These are phyloP conservation scores for Meredithiella fracta DNA, from an alignment of 2,329 filamentous ascomycete genomes.

Conservation along the genomic window DNA sequence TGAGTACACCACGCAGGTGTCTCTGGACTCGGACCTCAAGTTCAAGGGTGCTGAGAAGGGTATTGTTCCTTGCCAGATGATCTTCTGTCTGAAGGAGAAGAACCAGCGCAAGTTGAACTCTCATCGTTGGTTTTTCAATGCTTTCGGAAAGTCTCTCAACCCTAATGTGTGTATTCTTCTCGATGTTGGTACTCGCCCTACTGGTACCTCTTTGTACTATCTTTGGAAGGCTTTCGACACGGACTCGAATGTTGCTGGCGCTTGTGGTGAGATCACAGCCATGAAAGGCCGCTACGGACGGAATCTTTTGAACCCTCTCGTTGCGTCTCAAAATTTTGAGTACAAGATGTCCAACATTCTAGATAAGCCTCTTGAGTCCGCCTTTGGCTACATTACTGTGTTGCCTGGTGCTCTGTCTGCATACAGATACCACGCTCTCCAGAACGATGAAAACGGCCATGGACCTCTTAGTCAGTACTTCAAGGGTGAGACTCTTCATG, in stretches of 20 bases:
- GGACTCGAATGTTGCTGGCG: conserved; percentile 91
- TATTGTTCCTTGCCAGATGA: conserved; percentile 93
- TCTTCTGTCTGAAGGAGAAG: conserved; percentile 96
- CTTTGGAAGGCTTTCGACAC: conserved; percentile 98
- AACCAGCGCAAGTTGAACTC: conserved; percentile 97
- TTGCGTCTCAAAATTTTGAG: conserved; percentile 96
- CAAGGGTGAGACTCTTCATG: conserved; percentile 94
- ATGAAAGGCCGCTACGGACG: conserved; percentile 77
- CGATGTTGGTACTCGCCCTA: conserved; percentile 88
- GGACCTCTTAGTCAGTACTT: conserved; percentile 96
- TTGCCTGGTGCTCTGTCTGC: conserved; percentile 87
- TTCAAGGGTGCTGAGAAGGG: conserved; percentile 99
- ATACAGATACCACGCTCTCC: conserved; percentile 86
- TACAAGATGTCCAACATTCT: conserved; percentile 99
- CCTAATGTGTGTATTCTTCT: conserved; percentile 95
- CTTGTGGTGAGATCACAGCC: conserved; percentile 93
- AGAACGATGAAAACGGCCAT: conserved; percentile 91
- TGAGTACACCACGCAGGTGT: conserved; percentile 95
- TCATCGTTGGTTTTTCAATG: conserved; percentile 98
- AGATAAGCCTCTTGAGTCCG: conserved; percentile 90
- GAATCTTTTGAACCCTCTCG: conserved; percentile 79
- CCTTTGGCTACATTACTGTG: conserved; percentile 97
- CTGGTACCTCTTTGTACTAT: conserved; percentile 82
- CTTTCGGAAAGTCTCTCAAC: conserved; percentile 79
- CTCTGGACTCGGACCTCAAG: conserved; percentile 83